Evolutionary conservation across 306 rosid species (phyloP).

Genomic region (Vigna unguiculata): DNA sequence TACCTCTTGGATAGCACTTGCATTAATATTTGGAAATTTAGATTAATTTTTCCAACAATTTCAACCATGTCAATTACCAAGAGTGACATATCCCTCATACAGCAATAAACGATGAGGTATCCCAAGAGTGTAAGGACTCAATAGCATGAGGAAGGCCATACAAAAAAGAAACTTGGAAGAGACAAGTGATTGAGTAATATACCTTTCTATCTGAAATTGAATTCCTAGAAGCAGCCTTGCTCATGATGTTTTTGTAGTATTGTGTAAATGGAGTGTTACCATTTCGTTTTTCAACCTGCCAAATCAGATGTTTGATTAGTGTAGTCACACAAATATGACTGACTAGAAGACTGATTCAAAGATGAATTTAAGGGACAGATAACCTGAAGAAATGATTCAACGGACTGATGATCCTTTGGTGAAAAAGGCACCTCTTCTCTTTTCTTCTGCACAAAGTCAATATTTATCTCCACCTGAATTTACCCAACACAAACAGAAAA

Average conservation of each 20-base stretch:
- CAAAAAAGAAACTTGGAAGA: not conserved
- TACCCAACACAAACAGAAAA: conserved; percentile 19
- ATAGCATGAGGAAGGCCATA: not conserved
- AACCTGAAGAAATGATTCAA: conserved; percentile 89
- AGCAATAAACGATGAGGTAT: not conserved
- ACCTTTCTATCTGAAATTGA: conserved; percentile 65
- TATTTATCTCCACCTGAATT: conserved; percentile 82
- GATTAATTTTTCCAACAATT: not conserved
- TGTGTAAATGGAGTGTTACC: conserved; percentile 66
- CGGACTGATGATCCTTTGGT: conserved; percentile 80
- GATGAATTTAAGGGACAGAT: conserved; percentile 18
- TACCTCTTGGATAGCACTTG: not conserved
- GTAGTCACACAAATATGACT: conserved; percentile 21
- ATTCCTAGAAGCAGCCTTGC: conserved; percentile 77
- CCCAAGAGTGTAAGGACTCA: not conserved
- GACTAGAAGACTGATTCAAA: conserved; percentile 20
- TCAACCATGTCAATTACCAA: not conserved
- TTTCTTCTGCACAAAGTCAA: conserved; percentile 75
- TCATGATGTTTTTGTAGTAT: conserved; percentile 79
- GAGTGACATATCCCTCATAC: not conserved
- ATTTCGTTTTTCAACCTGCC: conserved; percentile 74
- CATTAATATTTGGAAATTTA: not conserved
- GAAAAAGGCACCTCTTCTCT: conserved; percentile 86
- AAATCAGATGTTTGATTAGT: conserved; percentile 36
- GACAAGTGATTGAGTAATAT: conserved; percentile 39